A percentile compares a stretch with the other conserved stretches of the same genome.
Evolutionary conservation across 2,329 filamentous ascomycete genomes (phyloP).

Genomic region (Penicillium sp.): DNA sequence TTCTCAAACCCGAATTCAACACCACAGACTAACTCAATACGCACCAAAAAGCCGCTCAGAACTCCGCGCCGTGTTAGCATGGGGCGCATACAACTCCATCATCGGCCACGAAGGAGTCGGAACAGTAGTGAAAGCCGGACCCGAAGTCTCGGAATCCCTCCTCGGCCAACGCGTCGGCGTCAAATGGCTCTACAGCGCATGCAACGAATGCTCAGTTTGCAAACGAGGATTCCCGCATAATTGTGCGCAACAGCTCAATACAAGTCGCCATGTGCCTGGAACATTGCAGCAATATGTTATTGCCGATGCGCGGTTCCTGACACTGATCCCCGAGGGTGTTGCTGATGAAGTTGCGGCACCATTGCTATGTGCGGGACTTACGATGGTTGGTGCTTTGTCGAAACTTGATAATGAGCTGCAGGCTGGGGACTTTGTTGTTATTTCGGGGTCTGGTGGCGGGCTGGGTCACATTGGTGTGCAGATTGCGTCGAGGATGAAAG

Average conservation of each 20-base stretch:
- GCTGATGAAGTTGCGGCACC: slow-evolving; percentile 21
- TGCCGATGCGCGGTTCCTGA: slow-evolving; percentile 25
- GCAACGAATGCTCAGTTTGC: slow-evolving; percentile 24
- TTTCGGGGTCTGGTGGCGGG: slow-evolving; percentile 54
- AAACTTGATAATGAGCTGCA: slow-evolving; percentile 21
- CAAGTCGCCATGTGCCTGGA: slow-evolving; percentile 26
- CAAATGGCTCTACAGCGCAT: slow-evolving; percentile 30
- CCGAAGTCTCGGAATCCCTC: slow-evolving; percentile 12
- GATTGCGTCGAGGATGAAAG: slow-evolving; percentile 55
- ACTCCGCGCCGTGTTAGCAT: slow-evolving; percentile 25
- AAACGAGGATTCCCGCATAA: slow-evolving; percentile 19
- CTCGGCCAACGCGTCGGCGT: slow-evolving; percentile 23
- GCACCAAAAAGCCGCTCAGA: slow-evolving; percentile 21
- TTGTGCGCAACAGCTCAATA: slow-evolving; percentile 26
- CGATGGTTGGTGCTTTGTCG: slow-evolving; percentile 22
- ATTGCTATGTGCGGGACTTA: slow-evolving; percentile 22
- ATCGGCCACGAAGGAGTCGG: slow-evolving; percentile 31
- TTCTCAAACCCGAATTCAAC: not conserved
- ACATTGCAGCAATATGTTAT: slow-evolving; percentile 30
- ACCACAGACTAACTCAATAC: not conserved
- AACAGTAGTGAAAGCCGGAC: slow-evolving; percentile 18
- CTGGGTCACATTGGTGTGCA: slow-evolving; percentile 56
- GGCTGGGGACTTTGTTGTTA: slow-evolving; percentile 41
- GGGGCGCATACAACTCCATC: slow-evolving; percentile 27
- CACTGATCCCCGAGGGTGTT: slow-evolving; percentile 18